Base-by-base conservation (phyloP, 2,329 filamentous ascomycete species). In the Colletotrichum cereale region DNA sequence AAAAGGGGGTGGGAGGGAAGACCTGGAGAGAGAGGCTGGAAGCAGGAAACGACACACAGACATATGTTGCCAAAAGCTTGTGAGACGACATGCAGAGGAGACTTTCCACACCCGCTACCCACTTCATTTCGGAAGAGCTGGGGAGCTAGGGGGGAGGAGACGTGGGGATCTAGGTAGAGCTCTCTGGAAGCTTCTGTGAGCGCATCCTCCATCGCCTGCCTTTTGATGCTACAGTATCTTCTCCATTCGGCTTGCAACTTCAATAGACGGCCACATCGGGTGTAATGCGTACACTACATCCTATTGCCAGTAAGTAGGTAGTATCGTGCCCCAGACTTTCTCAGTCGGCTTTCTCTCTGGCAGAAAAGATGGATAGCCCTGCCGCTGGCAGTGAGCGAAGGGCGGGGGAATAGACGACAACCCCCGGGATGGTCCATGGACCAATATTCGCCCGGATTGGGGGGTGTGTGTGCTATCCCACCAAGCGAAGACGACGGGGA, bases 11-110 rank as follows among this genome's bases (percentile, higher is more conserved):
- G 21, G 12, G 5, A 11, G 7, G 21, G 12, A 10, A 11, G 7
- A 24, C 21, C 10, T 16, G 5, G 42, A 16, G 52, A 21, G n/a
- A 14, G n/a, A 31, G 29, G 31, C 42, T 8, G n/a, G 11, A 31
- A 61, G 44, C 55, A 47, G 67, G 24, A 66, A 58, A 62, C 5
- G 21, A 36, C 18, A 36, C 52, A 16, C 29, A 36, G 52, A 8
- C 36, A 21, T n/a, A 29, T 36, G 21, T 31, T 24, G 42, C 50
- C 62, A 62, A 71, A 71, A 71, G 68, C 68, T 71, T 62, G 64
- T 71, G 50, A 62, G 57, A 62, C 64, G 57, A 67, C 52, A 65
- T 71, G 64, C 50, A 62, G 42, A 47, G 67, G 57, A n/a, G 44
- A 47, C 67, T 52, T 31, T 38, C 29, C 36, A 5, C n/a, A n/a